phyloP scores from a whole-genome alignment of 2,329 filamentous ascomycete genomes.

The Pyrenophora seminiperda region DNA sequence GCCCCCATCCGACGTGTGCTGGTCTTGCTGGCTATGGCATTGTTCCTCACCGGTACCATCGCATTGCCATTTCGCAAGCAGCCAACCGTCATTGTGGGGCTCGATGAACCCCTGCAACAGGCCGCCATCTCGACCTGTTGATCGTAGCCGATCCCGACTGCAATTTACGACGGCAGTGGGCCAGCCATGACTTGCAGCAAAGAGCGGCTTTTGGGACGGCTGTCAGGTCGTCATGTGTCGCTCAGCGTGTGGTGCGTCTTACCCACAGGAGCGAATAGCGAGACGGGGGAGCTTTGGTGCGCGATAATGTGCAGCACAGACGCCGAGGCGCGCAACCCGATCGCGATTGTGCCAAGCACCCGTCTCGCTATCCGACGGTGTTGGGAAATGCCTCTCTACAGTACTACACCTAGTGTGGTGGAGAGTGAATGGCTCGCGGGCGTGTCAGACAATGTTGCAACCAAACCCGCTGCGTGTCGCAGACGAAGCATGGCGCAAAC shows the following conservation, averaged over 20 bases:
- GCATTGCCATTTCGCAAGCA: slow-evolving; percentile 8
- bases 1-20: not conserved
- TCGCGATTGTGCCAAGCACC: slow-evolving; percentile 38
- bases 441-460: slow-evolving; percentile 1
- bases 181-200: slow-evolving; percentile 36
- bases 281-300: slow-evolving; percentile 29
- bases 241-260: slow-evolving; percentile 15
- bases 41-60: slow-evolving; percentile 7
- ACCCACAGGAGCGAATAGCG: slow-evolving; percentile 27
- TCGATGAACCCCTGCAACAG: slow-evolving; percentile 5
- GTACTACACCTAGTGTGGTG: too few species aligned
- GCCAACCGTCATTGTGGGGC: slow-evolving; percentile 1
- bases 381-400: not conserved
- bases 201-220: slow-evolving; percentile 23
- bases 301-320: slow-evolving; percentile 29
- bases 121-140: slow-evolving; percentile 26
- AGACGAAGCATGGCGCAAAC: slow-evolving; percentile 21
- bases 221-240: slow-evolving; percentile 25
- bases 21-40: slow-evolving; percentile 2
- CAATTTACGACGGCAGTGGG: slow-evolving; percentile 16
- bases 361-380: slow-evolving; percentile 16
- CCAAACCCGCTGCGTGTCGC: not conserved
- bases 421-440: not conserved
- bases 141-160: slow-evolving; percentile 18
- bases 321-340: slow-evolving; percentile 29